phyloP scores from a whole-genome alignment of 805 yeast species.

The Candida piceae region DNA sequence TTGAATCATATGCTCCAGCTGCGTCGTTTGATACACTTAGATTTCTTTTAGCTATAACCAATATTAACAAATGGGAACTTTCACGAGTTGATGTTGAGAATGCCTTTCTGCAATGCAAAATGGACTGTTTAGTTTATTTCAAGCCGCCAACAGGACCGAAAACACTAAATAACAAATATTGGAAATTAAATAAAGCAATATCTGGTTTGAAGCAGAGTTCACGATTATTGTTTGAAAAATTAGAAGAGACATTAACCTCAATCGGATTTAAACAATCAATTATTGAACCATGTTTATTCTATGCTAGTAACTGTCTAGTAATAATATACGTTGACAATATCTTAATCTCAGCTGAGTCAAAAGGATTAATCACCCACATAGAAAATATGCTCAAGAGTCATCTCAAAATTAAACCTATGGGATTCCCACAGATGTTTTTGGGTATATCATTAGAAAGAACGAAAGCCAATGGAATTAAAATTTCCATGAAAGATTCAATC shows the following conservation, averaged over 20 bases:
- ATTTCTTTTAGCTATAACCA: not conserved
- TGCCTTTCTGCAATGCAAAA: no score
- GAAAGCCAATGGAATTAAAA: no score
- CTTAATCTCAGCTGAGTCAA: not conserved
- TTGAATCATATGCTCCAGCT: not conserved
- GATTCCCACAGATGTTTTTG: slow-evolving; percentile 1
- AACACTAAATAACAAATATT: no score
- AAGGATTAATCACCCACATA: not conserved
- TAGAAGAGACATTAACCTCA: not conserved
- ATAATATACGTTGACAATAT: slow-evolving; percentile 3
- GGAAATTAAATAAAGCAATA: slow-evolving; percentile 4
- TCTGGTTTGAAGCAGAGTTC: slow-evolving; percentile 5
- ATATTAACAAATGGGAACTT: no score
- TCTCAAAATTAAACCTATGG: not conserved
- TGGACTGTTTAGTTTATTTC: no score
- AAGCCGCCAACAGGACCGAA: no score
- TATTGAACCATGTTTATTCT: not conserved
- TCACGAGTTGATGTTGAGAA: no score
- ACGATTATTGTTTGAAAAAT: slow-evolving; percentile 1
- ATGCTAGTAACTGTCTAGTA: not conserved
- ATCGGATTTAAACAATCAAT: not conserved
- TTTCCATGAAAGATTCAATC: slow-evolving; percentile 1
- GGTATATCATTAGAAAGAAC: slow-evolving; percentile 1
- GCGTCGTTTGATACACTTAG: not conserved
- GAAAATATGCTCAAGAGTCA: not conserved